These are phyloP conservation scores for Ceratocystis cubensis DNA, from an alignment of 2,329 filamentous ascomycete species.

Conservation along the genomic window DNA sequence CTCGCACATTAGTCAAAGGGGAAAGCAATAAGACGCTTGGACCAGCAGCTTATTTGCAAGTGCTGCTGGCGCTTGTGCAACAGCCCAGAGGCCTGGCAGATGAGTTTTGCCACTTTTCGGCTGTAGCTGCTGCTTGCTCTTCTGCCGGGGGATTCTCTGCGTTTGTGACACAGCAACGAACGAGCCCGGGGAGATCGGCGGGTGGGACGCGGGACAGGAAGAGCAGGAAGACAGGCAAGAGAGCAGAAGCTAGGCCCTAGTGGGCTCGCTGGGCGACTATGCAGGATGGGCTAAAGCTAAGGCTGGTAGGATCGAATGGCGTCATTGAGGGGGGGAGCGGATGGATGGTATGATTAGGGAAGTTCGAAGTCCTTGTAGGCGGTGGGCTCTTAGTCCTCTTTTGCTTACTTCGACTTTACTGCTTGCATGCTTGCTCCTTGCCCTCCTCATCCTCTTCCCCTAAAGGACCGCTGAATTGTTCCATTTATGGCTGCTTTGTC, in stretches of 20 bases:
- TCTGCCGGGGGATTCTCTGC: slow-evolving; percentile 14
- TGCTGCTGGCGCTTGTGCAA: neutral
- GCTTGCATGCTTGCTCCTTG: neutral
- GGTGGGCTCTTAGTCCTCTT: neutral
- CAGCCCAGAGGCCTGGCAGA: neutral
- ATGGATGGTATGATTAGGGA: neutral
- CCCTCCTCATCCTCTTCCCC: too few species aligned
- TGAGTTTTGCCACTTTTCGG: neutral
- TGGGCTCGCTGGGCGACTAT: neutral
- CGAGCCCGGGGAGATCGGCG: neutral
- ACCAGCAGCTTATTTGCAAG: slow-evolving; percentile 8
- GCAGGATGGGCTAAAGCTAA: neutral
- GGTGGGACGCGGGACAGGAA: neutral
- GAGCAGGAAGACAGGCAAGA: neutral
- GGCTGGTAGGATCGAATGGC: slow-evolving; percentile 9
- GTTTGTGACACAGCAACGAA: neutral
- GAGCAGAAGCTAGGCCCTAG: neutral
- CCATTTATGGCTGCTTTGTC: too few species aligned
- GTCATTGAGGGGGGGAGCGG: neutral
- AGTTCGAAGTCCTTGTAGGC: neutral
- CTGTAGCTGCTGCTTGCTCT: neutral
- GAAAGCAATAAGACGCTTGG: neutral
- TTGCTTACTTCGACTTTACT: neutral
- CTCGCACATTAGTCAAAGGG: neutral
- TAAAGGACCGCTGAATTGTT: too few species aligned